These are phyloP conservation scores for Tulasnella calospora DNA, from an alignment of 768 basidiomycete genomes.

Conservation along the genomic window DNA sequence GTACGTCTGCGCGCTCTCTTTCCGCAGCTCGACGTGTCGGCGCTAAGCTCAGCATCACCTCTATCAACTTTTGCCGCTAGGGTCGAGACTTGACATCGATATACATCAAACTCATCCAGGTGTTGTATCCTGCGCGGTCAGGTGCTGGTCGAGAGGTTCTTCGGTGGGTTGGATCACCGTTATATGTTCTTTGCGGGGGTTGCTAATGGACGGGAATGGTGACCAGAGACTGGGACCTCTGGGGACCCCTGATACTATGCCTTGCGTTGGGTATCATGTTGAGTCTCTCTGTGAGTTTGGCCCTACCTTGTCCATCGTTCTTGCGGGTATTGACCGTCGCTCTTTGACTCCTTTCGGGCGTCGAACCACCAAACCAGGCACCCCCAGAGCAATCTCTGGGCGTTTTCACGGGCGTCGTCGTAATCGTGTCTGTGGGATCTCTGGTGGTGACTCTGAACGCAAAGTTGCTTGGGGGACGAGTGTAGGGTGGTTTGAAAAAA, in stretches of 20 bases:
- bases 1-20: constrained; percentile 43
- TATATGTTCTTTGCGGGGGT: neutral
- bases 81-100: constrained; percentile 85
- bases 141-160: constrained; percentile 73
- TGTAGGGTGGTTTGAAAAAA: constrained; percentile 55
- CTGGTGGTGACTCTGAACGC: constrained; percentile 92
- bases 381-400: constrained; percentile 76
- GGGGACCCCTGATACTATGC: constrained; percentile 88
- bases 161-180: constrained; percentile 45
- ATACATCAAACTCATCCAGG: constrained; percentile 88
- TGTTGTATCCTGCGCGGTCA: constrained; percentile 75
- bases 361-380: constrained; percentile 50
- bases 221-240: constrained; percentile 90
- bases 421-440: constrained; percentile 85
- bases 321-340: neutral
- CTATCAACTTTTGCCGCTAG: constrained; percentile 40
- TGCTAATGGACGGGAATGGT: neutral
- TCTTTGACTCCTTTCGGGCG: neutral
- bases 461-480: constrained; percentile 59
- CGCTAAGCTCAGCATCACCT: neutral
- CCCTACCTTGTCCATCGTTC: constrained; percentile 29
- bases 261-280: constrained; percentile 76
- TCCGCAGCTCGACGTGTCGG: constrained; percentile 8
- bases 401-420: constrained; percentile 91
- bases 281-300: constrained; percentile 60